These are phyloP conservation scores for Schizosaccharomyces japonicus DNA, from an alignment of 805 yeast species.

Conservation along the genomic window DNA sequence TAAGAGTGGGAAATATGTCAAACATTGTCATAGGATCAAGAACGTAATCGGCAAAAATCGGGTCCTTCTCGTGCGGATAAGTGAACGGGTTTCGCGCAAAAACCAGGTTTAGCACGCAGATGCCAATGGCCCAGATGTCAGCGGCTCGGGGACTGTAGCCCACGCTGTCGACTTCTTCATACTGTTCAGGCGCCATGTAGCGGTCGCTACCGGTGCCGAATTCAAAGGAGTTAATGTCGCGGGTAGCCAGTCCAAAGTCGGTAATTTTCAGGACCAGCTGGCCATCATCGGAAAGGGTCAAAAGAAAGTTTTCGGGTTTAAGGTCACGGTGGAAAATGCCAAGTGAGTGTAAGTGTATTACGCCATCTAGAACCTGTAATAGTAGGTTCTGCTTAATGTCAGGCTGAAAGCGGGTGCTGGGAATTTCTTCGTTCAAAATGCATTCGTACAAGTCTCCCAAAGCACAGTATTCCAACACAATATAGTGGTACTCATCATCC, in stretches of 20 bases:
- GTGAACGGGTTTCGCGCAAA: constrained; percentile 84
- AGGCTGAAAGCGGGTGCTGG: constrained; percentile 41
- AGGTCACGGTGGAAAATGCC: constrained; percentile 84
- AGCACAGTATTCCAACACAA: constrained; percentile 65
- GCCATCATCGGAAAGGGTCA: constrained; percentile 29
- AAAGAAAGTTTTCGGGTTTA: constrained; percentile 80
- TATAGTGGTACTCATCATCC: constrained; percentile 27
- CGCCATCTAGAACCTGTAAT: constrained; percentile 58
- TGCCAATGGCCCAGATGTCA: constrained; percentile 65
- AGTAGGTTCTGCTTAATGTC: constrained; percentile 41
- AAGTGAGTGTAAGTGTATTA: constrained; percentile 56
- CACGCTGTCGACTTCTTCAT: constrained; percentile 56
- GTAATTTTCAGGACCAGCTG: constrained; percentile 38
- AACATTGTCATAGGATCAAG: constrained; percentile 70
- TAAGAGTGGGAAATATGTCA: constrained; percentile 76
- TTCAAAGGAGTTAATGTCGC: constrained; percentile 35
- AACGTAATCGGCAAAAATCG: constrained; percentile 64
- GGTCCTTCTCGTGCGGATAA: constrained; percentile 41
- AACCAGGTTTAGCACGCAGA: constrained; percentile 53
- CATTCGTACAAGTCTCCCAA: constrained; percentile 73
- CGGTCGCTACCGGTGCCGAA: constrained; percentile 69
- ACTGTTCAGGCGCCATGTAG: constrained; percentile 80
- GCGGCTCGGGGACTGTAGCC: constrained; percentile 29
- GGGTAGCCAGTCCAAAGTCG: constrained; percentile 76
- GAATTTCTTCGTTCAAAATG: constrained; percentile 69